Percentiles rank a stretch among this genome's conserved stretches.
These are phyloP conservation scores for Phragmites australis DNA, from an alignment of 176 grass and related monocot species.

Conservation along the genomic window DNA sequence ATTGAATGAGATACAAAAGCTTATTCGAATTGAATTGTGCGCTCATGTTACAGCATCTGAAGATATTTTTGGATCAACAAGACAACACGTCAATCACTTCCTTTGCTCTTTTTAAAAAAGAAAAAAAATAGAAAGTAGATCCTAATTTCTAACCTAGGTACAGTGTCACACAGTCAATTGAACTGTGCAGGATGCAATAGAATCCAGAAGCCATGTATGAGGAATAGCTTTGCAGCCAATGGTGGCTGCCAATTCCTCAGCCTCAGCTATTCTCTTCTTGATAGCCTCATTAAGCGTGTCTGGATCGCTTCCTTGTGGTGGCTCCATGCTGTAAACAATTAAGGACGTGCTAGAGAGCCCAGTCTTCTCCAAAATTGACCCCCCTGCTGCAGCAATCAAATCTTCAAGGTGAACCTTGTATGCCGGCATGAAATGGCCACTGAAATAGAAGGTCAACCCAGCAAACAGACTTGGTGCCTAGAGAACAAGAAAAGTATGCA, in stretches of 20 bases:
- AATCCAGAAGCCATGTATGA: slow-evolving; percentile 93
- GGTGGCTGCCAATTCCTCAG: slow-evolving; percentile 57
- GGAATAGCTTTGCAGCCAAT: slow-evolving; percentile 58
- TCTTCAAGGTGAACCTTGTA: slow-evolving; percentile 83
- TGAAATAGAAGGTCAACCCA: slow-evolving; percentile 68
- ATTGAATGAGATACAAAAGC: background rate
- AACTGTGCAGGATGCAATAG: slow-evolving; percentile 74
- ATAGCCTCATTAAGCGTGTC: slow-evolving; percentile 50
- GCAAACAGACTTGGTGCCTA: slow-evolving; percentile 77
- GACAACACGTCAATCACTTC: background rate
- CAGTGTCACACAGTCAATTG: slow-evolving; percentile 26
- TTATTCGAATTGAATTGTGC: slow-evolving; percentile 15
- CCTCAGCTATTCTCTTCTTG: slow-evolving; percentile 63
- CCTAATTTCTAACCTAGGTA: slow-evolving; percentile 19
- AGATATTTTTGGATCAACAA: slow-evolving; percentile 10
- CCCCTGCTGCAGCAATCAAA: slow-evolving; percentile 62
- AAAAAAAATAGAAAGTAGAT: background rate
- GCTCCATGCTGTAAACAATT: slow-evolving; percentile 75
- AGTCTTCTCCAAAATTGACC: slow-evolving; percentile 48
- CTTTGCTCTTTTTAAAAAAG: background rate
- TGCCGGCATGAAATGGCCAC: slow-evolving; percentile 64
- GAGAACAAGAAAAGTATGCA: slow-evolving; percentile 24
- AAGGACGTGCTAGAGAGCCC: slow-evolving; percentile 50
- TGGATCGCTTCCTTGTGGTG: slow-evolving; percentile 52
- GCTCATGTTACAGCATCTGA: slow-evolving; percentile 24